Evolutionary conservation across 1,284 basidiomycete species (phyloP), one percentile per base, ranked within the genome.

Genomic region (Garcileccinum viscosum): DNA sequence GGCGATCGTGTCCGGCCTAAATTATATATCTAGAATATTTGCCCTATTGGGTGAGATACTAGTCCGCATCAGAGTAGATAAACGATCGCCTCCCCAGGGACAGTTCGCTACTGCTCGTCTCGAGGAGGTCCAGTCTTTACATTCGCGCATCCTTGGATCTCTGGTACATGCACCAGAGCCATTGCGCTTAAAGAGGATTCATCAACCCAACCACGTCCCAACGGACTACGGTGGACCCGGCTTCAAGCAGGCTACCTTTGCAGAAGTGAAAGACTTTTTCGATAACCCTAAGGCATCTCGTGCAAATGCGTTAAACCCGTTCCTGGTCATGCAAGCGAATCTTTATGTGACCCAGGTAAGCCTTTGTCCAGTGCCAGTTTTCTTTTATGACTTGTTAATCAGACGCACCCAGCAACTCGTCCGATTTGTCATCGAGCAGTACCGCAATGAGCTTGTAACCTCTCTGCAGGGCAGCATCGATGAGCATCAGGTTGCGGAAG

Each of bases 291-390:
- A 94, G 72, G 93, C 94, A 5, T 93, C 90, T 15, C 87, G 93
- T 33, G 91, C 89, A 65, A 93, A 93, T 74, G 94, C 93, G 1
- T 86, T 93, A 67, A 95, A 96, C 78, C 92, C 93, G 19, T 96
- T 93, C 85, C 85, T 95, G 58, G 94, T 96, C 62, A 93, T 95
- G 87, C 94, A 95, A 79, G 92, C 92, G 40, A 96, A 96, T 76
- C 83, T 95, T 56, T 96, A 93, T 76, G 94, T 95, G 71, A 95
- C 94, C 19, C 94, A 95, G 86, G 93, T 91, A 73, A 66, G 84
- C 73, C 53, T 40, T 60, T 65, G n/a, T 63, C 60, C 15, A 17
- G 6, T 15, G 12, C 56, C 8, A 27, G 24, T 24, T 38, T 60
- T 5, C 5, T 40, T n/a, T 5, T 33, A 8, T 42, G 33, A 40